These are phyloP conservation scores for Helotiales sp. DNA, from an alignment of 2,329 filamentous ascomycete genomes.

Conservation along the genomic window DNA sequence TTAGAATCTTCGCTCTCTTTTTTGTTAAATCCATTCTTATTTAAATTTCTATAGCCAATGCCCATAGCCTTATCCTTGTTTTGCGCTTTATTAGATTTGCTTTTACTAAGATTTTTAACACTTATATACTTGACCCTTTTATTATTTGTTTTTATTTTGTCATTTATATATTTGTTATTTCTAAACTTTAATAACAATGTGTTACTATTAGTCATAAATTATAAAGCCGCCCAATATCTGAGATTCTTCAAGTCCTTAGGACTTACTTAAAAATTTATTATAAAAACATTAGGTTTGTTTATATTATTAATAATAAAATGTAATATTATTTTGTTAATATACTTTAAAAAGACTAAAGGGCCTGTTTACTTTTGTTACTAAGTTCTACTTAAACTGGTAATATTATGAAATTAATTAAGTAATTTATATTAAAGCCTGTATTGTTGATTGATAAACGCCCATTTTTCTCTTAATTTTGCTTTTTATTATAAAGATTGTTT, in stretches of 20 bases:
- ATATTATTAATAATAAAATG: constrained; percentile 24
- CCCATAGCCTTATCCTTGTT: neutral
- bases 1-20: neutral
- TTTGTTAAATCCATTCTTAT: neutral
- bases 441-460: constrained; percentile 17
- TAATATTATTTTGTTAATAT: constrained; percentile 24
- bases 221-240: neutral
- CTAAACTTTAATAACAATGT: neutral
- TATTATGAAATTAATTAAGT: constrained; percentile 31
- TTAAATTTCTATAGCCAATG: neutral
- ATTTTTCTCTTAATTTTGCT: constrained; percentile 24
- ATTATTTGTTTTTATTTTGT: neutral
- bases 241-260: neutral
- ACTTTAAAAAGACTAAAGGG: constrained; percentile 6
- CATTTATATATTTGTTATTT: neutral
- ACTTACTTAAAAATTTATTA: constrained; percentile 21
- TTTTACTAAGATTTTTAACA: neutral
- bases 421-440: constrained; percentile 27
- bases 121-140: neutral
- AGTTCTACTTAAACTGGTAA: constrained; percentile 27
- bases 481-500: constrained; percentile 30
- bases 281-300: constrained; percentile 22
- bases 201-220: neutral
- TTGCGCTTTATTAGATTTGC: neutral
- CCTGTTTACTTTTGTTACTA: constrained; percentile 17